Conservation (phyloP, 441 rosid species). For the Populus hybrid region DNA sequence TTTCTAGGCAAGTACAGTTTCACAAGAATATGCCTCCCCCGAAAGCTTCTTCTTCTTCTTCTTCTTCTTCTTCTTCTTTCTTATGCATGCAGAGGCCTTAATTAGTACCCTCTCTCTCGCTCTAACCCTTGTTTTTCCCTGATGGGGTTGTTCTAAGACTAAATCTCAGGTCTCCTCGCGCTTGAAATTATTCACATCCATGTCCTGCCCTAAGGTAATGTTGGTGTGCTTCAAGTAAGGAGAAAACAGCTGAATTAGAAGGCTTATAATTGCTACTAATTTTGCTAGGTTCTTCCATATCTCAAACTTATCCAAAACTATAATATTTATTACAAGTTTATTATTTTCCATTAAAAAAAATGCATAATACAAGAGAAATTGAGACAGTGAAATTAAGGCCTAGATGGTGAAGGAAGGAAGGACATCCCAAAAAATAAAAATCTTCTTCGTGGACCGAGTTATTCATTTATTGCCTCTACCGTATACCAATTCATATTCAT, state of each 20-base stretch:
- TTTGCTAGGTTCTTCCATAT: background rate
- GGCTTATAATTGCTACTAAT: background rate
- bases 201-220: slow-evolving; percentile 1
- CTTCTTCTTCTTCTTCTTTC: too few species aligned
- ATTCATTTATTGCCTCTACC: background rate
- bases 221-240: background rate
- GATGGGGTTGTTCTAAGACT: background rate
- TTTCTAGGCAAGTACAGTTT: background rate
- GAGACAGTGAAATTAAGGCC: background rate
- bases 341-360: too few species aligned
- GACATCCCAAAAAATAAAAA: background rate
- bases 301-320: background rate
- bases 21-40: slow-evolving; percentile 3
- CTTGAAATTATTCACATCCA: background rate
- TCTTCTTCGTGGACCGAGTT: too few species aligned
- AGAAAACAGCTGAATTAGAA: slow-evolving; percentile 2
- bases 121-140: background rate
- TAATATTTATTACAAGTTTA: background rate
- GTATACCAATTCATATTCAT: background rate
- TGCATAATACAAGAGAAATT: background rate
- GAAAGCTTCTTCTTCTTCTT: background rate
- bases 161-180: too few species aligned
- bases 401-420: background rate
- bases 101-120: background rate
- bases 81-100: too few species aligned